Base-by-base conservation (phyloP, 176 grass and related monocot genomes). In the Phoenix roebelenii region DNA sequence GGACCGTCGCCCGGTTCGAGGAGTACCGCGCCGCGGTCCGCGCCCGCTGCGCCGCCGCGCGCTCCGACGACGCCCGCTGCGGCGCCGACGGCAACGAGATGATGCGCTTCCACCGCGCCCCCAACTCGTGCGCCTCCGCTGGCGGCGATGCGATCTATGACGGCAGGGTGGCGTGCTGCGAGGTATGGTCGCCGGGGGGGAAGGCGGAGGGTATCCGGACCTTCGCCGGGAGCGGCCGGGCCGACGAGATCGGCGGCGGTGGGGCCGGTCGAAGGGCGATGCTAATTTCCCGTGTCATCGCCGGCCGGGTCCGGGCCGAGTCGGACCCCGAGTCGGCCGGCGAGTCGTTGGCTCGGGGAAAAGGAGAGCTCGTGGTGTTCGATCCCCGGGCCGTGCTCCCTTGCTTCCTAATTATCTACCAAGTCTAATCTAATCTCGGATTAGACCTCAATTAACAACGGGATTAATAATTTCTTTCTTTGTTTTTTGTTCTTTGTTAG, bases 391-490 rank as follows among this genome's bases (percentile, higher is more conserved):
- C 86, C 18, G 86, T 95, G 44, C 90, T 95, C 52, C 90, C 90
- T 2, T 95, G 90, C 77, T 95, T 95, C 81, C 80, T 95, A 35
- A 77, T 95, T 65, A 87, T 95, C 77, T 90, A 95, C 77, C 81
- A 54, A 61, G 60, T 90, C 83, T 89, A 77, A 86, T 44, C 1
- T 44, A 44, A 44, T 12, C 35, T 9, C 10, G 35, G 35, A 44
- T 44, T 44, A 44, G 35, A 12, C 35, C 35, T 14, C 1, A 44
- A 44, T 44, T 14, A 44, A 44, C 10, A 44, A 44, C 7, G 7
- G 0, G 10, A 44, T 44, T 12, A 44, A 12, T 44, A 30, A 30
- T 44, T 44, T 44, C 0, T 14, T 44, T 44, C 10, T 12, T 44
- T 44, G 1, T 44, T 44, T 44, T 44, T 44, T 12, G 1, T 35